A percentile compares a stretch with the other conserved stretches of the same genome.
Conservation (phyloP, 2,329 filamentous ascomycete genomes). For the Colletotrichum godetiae region DNA sequence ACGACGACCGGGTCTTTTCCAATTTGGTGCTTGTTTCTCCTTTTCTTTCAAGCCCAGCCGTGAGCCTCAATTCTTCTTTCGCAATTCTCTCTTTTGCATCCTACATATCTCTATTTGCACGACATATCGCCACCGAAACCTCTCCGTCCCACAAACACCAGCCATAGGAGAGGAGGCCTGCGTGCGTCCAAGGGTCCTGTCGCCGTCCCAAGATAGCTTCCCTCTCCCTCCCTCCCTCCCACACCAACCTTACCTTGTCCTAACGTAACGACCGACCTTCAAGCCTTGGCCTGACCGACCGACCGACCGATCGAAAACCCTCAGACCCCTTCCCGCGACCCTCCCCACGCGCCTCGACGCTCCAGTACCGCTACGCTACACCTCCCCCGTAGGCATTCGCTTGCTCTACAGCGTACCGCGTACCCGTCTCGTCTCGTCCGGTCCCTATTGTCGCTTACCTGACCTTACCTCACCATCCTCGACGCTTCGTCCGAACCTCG, state of each 20-base stretch:
- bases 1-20: not conserved
- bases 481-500: conserved; percentile 31
- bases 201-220: not conserved
- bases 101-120: not conserved
- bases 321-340: conserved; percentile 25
- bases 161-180: not conserved
- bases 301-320: conserved; percentile 10
- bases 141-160: not conserved
- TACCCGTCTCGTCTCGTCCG: not conserved
- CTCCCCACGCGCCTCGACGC: not conserved
- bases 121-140: not conserved
- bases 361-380: not conserved
- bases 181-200: not conserved
- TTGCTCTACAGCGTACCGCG: conserved; percentile 28
- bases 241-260: not conserved
- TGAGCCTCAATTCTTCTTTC: conserved; percentile 6
- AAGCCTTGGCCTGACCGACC: not conserved
- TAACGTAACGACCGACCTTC: not conserved
- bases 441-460: not conserved
- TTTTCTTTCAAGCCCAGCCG: not conserved
- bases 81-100: not conserved
- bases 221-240: too few relatives aligned
- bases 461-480: conserved; percentile 10
- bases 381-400: conserved; percentile 25
- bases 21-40: conserved; percentile 7